These are phyloP conservation scores for Zea luxurians DNA, from an alignment of 176 grass and related monocot genomes.

Conservation along the genomic window DNA sequence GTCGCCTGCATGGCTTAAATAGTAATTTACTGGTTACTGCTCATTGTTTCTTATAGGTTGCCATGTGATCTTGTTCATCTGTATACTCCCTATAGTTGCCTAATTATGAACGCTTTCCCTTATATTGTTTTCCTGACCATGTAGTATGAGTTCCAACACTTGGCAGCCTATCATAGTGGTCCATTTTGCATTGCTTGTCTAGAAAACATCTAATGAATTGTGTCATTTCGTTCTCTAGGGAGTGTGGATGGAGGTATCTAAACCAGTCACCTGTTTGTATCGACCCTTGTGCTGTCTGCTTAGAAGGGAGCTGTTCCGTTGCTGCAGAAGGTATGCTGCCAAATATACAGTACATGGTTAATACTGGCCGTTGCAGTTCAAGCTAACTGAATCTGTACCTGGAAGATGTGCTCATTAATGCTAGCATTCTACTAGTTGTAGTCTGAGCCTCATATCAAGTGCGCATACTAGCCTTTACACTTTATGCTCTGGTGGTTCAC, in stretches of 20 bases:
- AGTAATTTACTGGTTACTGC: background rate
- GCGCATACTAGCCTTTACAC: background rate
- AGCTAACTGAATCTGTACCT: background rate
- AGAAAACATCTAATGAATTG: background rate
- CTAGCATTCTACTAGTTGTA: slow-evolving; percentile 8
- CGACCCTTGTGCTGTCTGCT: slow-evolving; percentile 92
- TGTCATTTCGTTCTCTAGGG: slow-evolving; percentile 55
- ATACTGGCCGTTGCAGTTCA: background rate
- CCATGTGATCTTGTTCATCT: background rate
- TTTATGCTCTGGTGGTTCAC: slow-evolving; percentile 27
- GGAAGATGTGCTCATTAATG: background rate
- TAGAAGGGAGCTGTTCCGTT: slow-evolving; percentile 82
- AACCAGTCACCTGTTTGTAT: slow-evolving; percentile 60
- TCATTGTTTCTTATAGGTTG: background rate
- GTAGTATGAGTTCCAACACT: background rate
- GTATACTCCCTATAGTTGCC: background rate
- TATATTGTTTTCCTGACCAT: slow-evolving; percentile 27
- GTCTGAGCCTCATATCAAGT: slow-evolving; percentile 9
- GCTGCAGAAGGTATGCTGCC: slow-evolving; percentile 65
- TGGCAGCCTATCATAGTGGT: background rate
- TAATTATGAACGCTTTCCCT: background rate
- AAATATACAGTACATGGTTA: slow-evolving; percentile 15
- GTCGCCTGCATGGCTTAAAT: background rate
- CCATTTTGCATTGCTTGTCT: background rate
- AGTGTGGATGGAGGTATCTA: slow-evolving; percentile 78